phyloP scores from a whole-genome alignment of 495 filamentous ascomycete genomes.

The Aspergillus cavernicola region DNA sequence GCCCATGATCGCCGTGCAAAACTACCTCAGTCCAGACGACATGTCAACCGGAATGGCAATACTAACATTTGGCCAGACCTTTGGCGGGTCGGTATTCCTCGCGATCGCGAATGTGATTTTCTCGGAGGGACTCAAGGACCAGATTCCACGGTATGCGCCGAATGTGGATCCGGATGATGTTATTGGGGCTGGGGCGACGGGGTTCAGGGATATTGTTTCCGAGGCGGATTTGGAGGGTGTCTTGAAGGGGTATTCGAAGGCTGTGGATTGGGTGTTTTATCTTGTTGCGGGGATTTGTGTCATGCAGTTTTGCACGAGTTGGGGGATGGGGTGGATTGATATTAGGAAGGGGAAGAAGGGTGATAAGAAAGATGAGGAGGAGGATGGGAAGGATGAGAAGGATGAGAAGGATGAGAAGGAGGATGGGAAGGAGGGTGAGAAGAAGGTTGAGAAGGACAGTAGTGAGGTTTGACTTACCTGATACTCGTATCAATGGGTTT shows the following conservation, averaged over 20 bases:
- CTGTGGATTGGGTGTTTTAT: conserved; percentile 37
- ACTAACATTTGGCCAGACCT: conserved; percentile 54
- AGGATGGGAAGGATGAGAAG: background rate
- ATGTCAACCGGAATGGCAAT: conserved; percentile 49
- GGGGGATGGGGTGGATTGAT: conserved; percentile 49
- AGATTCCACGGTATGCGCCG: conserved; percentile 37
- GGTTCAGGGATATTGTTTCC: conserved; percentile 39
- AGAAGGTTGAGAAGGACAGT: too few species aligned
- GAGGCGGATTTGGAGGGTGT: conserved; percentile 45
- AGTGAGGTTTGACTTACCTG: too few species aligned
- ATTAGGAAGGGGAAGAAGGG: conserved; percentile 26
- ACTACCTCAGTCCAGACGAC: conserved; percentile 21
- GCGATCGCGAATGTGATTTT: conserved; percentile 66
- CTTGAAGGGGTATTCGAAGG: conserved; percentile 52
- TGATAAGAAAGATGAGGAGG: background rate
- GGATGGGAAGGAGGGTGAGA: too few species aligned
- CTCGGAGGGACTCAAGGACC: conserved; percentile 52
- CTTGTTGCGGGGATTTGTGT: conserved; percentile 28
- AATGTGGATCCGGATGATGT: conserved; percentile 40
- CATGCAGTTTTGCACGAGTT: conserved; percentile 29
- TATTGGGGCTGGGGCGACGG: conserved; percentile 58
- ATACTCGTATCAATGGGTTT: too few species aligned
- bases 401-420: too few species aligned
- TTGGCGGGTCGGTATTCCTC: conserved; percentile 66
- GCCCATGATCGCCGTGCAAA: conserved; percentile 38